Percentiles rank a stretch among this genome's conserved stretches.
These are phyloP conservation scores for Aspergillus ostianus DNA, from an alignment of 495 filamentous ascomycete species.

Conservation along the genomic window DNA sequence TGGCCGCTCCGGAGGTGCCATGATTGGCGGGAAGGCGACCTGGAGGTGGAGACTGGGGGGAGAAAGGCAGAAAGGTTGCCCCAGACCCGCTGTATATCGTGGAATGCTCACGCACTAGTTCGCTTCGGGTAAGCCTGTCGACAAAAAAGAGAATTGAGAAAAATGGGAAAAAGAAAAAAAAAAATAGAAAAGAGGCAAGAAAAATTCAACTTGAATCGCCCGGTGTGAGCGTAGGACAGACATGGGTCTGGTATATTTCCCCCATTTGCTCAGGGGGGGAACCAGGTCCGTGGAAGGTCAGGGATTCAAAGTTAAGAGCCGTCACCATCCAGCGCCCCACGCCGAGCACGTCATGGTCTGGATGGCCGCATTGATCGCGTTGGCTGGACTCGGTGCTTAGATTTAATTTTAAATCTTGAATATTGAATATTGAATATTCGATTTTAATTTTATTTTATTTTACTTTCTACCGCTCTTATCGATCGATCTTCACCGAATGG, in stretches of 20 bases:
- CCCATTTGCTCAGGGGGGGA: too few relatives aligned
- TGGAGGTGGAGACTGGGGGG: too few relatives aligned
- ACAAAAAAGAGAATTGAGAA: too few relatives aligned
- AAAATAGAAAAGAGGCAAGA: not conserved
- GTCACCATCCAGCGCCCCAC: not conserved
- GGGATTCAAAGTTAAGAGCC: not conserved
- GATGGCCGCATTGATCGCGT: too few relatives aligned
- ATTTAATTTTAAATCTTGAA: too few relatives aligned
- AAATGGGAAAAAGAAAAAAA: too few relatives aligned
- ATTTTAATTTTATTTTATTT: not conserved
- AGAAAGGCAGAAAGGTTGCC: not conserved
- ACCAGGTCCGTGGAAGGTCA: not conserved
- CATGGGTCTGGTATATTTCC: too few relatives aligned
- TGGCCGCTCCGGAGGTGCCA: too few relatives aligned
- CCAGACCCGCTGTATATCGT: not conserved
- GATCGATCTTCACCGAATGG: not conserved
- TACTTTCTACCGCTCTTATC: not conserved
- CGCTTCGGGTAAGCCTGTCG: not conserved
- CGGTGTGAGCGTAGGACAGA: not conserved
- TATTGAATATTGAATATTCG: not conserved
- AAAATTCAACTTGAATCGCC: not conserved
- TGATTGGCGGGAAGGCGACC: not conserved
- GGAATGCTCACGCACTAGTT: not conserved
- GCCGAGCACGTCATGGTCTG: constrained; percentile 17
- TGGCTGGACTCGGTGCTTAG: too few relatives aligned